Percentiles rank a stretch among this genome's conserved stretches.
Conservation (phyloP, 768 basidiomycete species). For the Chiua virens region DNA sequence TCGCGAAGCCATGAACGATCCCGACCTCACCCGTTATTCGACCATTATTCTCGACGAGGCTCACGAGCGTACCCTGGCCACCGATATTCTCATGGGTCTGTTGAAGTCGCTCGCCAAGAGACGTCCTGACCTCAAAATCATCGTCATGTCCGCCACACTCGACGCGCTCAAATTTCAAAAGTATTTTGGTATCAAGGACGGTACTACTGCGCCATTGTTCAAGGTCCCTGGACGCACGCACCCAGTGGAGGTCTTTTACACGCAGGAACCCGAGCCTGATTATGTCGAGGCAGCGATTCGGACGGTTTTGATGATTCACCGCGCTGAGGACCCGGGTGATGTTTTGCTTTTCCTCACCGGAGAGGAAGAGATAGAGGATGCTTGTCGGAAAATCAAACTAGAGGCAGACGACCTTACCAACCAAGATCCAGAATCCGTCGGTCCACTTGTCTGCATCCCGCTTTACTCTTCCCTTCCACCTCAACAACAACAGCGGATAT, state of each 20-base stretch:
- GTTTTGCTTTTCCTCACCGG: conserved; percentile 94
- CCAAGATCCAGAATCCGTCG: conserved; percentile 70
- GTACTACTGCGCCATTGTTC: conserved; percentile 68
- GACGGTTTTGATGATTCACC: conserved; percentile 95
- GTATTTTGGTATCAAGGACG: conserved; percentile 66
- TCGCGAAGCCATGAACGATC: conserved; percentile 98
- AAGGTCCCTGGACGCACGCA: conserved; percentile 93
- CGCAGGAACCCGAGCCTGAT: conserved; percentile 89
- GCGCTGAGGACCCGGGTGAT: conserved; percentile 92
- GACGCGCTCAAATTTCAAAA: conserved; percentile 96
- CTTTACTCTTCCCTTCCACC: conserved; percentile 95
- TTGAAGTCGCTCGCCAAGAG: conserved; percentile 81
- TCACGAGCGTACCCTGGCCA: conserved; percentile 96
- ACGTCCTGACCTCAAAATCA: conserved; percentile 90
- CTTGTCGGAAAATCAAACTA: conserved; percentile 87
- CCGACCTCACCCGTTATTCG: conserved; percentile 83
- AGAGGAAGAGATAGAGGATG: conserved; percentile 97
- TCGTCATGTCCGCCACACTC: conserved; percentile 97
- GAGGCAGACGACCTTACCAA: conserved; percentile 85
- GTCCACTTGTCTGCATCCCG: conserved; percentile 87
- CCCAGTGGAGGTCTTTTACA: conserved; percentile 95
- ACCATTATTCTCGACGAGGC: conserved; percentile 99
- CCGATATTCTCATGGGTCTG: conserved; percentile 98
- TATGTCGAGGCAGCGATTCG: conserved; percentile 97
- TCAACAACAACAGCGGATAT: conserved; percentile 94